phyloP scores from a whole-genome alignment of 805 yeast species.

The Ogataea pini region DNA sequence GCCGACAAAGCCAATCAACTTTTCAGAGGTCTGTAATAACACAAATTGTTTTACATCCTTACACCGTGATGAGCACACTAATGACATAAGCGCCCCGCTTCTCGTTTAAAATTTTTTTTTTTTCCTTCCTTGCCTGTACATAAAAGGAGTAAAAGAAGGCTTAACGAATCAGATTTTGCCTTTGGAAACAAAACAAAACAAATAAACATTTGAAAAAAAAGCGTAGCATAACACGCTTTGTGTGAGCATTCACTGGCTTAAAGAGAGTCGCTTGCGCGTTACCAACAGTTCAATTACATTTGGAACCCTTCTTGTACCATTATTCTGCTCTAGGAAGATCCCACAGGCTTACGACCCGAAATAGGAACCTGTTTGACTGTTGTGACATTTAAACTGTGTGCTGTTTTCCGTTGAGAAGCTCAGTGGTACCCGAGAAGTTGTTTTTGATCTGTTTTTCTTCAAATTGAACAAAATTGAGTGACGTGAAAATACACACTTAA shows the following conservation, averaged over 20 bases:
- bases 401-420: not conserved
- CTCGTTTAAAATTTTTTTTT: slow-evolving; percentile 4
- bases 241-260: not conserved
- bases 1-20: slow-evolving; percentile 10
- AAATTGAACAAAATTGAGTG: not conserved
- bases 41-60: slow-evolving; percentile 10
- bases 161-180: slow-evolving; percentile 28
- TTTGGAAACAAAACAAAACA: slow-evolving; percentile 19
- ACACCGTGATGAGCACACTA: slow-evolving; percentile 5
- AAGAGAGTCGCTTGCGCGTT: not conserved
- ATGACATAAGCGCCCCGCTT: slow-evolving; percentile 3
- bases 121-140: not conserved
- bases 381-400: not conserved
- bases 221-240: not conserved
- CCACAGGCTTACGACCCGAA: not conserved
- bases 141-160: not conserved
- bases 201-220: slow-evolving; percentile 1
- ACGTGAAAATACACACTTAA: not conserved
- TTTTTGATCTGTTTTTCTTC: no score
- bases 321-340: not conserved
- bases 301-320: not conserved
- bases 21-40: slow-evolving; percentile 1
- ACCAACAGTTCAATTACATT: slow-evolving; percentile 1
- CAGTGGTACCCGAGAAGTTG: not conserved
- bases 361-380: not conserved